A percentile compares a stretch with the other conserved stretches of the same genome.
phyloP scores from a whole-genome alignment of 2,329 filamentous ascomycete genomes.

The Colletotrichum simmondsii region DNA sequence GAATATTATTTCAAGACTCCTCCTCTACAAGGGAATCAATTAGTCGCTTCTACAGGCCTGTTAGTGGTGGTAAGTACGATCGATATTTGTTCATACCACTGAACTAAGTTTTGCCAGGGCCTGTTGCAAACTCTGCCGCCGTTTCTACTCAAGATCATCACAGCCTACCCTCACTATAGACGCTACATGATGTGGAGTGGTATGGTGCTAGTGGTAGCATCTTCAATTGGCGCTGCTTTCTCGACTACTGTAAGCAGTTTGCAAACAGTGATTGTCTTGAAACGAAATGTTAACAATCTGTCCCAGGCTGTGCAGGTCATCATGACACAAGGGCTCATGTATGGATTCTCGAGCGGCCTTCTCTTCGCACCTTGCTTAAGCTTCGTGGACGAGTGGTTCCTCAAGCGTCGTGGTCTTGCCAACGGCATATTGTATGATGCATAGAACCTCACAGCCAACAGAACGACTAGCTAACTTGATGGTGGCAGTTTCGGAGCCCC shows the following conservation, averaged over 20 bases:
- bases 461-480: neutral
- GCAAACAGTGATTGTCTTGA: neutral
- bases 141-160: slow-evolving; percentile 10
- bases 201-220: slow-evolving; percentile 5
- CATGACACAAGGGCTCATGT: slow-evolving; percentile 16
- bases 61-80: neutral
- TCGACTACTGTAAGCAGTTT: neutral
- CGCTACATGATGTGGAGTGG: slow-evolving; percentile 15
- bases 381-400: slow-evolving; percentile 55
- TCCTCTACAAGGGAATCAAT: slow-evolving; percentile 10
- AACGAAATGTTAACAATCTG: neutral
- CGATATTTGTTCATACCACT: rapidly evolving
- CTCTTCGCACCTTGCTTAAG: slow-evolving; percentile 50
- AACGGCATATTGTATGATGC: slow-evolving; percentile 45
- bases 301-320: slow-evolving; percentile 7
- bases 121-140: slow-evolving; percentile 8
- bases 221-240: slow-evolving; percentile 11
- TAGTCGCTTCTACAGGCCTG: slow-evolving; percentile 10
- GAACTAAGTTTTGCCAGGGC: neutral
- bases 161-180: neutral
- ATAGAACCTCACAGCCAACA: rapidly evolving
- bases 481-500: neutral
- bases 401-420: slow-evolving; percentile 48
- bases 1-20: slow-evolving; percentile 21
- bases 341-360: slow-evolving; percentile 39